These are phyloP conservation scores for Rhodotorula mucilaginosa DNA, from an alignment of 1,284 basidiomycete species.

Conservation along the genomic window DNA sequence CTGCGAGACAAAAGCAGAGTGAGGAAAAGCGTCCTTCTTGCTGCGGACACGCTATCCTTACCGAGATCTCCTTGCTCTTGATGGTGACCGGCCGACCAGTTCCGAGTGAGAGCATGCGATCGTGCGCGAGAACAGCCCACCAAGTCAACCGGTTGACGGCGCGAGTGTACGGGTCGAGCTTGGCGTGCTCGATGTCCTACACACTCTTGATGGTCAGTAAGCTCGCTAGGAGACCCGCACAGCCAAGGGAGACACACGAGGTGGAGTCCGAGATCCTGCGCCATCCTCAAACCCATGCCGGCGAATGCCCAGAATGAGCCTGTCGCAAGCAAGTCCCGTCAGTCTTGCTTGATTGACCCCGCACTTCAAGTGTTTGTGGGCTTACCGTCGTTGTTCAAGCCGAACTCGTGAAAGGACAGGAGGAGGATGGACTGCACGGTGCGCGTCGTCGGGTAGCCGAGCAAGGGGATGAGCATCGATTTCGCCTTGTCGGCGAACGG, in stretches of 20 bases:
- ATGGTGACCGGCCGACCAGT: slow-evolving; percentile 4
- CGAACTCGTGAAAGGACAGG: slow-evolving; percentile 1
- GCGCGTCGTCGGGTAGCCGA: slow-evolving; percentile 1
- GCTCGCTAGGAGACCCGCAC: background rate
- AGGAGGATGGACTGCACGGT: slow-evolving; percentile 6
- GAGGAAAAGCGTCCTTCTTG: background rate
- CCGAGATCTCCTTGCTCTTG: slow-evolving; percentile 11
- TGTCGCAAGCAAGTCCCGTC: background rate
- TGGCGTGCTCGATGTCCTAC: slow-evolving; percentile 1
- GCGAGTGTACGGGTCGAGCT: background rate
- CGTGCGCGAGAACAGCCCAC: slow-evolving; percentile 7
- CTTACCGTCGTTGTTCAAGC: slow-evolving; percentile 5
- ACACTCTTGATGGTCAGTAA: background rate
- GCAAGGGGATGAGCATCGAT: slow-evolving; percentile 4
- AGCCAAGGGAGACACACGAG: background rate
- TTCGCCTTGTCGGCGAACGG: slow-evolving; percentile 17
- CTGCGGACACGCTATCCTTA: background rate
- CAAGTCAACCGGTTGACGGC: background rate
- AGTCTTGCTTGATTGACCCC: background rate
- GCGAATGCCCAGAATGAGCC: slow-evolving; percentile 2
- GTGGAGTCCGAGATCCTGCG: slow-evolving; percentile 11
- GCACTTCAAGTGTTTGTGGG: background rate
- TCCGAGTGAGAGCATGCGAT: background rate
- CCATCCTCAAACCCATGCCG: slow-evolving; percentile 10
- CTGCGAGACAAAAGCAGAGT: background rate